These are phyloP conservation scores for Triticum monococcum DNA, from an alignment of 176 grass and related monocot genomes.

Conservation along the genomic window DNA sequence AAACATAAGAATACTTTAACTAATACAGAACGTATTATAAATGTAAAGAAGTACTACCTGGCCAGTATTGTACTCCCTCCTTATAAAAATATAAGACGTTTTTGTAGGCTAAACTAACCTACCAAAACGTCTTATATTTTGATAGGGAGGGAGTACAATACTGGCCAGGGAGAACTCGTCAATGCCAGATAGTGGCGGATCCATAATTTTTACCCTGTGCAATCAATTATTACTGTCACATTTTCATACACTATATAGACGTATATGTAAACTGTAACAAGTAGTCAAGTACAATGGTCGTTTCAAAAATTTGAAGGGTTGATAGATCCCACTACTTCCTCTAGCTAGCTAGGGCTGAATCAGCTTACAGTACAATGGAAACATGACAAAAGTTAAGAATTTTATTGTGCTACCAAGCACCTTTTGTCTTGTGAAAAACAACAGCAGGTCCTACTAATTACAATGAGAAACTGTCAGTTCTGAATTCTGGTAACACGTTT, in stretches of 20 bases:
- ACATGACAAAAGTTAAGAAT: background rate
- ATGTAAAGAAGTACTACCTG: background rate
- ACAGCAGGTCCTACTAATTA: background rate
- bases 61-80: too few relatives aligned
- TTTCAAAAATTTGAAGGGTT: background rate
- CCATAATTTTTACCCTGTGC: background rate
- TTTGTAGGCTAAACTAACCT: too few relatives aligned
- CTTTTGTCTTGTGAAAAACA: conserved; percentile 10
- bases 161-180: background rate
- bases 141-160: background rate
- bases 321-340: background rate
- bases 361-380: conserved; percentile 17
- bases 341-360: background rate
- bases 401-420: background rate
- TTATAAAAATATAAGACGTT: too few relatives aligned
- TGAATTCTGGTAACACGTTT: background rate
- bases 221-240: background rate
- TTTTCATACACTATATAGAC: background rate
- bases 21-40: background rate
- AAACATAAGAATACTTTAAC: background rate
- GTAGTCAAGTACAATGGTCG: background rate
- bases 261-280: background rate
- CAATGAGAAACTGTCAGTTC: background rate
- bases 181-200: background rate
- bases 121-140: too few relatives aligned